Evolutionary conservation across 2,329 filamentous ascomycete species (phyloP).

Genomic region (Cladobotryum protrusum): DNA sequence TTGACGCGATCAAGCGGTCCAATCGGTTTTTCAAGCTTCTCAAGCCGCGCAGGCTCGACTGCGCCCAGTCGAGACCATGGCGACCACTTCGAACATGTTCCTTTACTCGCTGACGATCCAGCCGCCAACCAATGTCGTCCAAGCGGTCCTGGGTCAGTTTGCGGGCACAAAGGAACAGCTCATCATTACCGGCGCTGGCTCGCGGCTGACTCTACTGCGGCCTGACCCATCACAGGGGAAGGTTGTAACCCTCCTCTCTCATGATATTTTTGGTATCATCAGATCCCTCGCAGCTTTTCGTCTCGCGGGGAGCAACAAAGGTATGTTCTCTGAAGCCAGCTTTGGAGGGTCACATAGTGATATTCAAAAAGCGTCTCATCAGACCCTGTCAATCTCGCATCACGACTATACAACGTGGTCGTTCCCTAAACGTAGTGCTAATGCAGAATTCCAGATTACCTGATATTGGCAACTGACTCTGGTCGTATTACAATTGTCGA

Average conservation of each 20-base stretch:
- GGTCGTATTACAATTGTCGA: conserved; percentile 92
- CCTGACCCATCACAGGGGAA: conserved; percentile 82
- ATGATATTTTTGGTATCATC: conserved; percentile 95
- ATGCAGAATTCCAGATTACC: conserved; percentile 63
- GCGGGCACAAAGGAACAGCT: conserved; percentile 95
- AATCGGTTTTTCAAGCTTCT: conserved; percentile 22
- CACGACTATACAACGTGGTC: conserved; percentile 22
- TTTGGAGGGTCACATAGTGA: conserved; percentile 11
- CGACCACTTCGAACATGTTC: conserved; percentile 97
- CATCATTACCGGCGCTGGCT: conserved; percentile 89
- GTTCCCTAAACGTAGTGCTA: conserved; percentile 19
- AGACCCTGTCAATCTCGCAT: conserved; percentile 17
- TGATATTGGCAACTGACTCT: conserved; percentile 92
- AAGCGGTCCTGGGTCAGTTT: conserved; percentile 92
- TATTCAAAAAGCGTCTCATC: conserved; percentile 16
- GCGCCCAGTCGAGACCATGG: conserved; percentile 61
- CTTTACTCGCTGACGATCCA: conserved; percentile 97
- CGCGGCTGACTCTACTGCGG: conserved; percentile 78
- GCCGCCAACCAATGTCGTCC: conserved; percentile 79
- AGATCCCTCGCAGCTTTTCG: conserved; percentile 82
- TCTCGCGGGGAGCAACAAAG: conserved; percentile 89
- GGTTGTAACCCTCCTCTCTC: conserved; percentile 77
- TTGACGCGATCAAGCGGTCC: conserved; percentile 18
- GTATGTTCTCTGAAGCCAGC: conserved; percentile 52
- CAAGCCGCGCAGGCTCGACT: conserved; percentile 46